These are phyloP conservation scores for Vicia sativa DNA, from an alignment of 306 rosid species.

Conservation along the genomic window DNA sequence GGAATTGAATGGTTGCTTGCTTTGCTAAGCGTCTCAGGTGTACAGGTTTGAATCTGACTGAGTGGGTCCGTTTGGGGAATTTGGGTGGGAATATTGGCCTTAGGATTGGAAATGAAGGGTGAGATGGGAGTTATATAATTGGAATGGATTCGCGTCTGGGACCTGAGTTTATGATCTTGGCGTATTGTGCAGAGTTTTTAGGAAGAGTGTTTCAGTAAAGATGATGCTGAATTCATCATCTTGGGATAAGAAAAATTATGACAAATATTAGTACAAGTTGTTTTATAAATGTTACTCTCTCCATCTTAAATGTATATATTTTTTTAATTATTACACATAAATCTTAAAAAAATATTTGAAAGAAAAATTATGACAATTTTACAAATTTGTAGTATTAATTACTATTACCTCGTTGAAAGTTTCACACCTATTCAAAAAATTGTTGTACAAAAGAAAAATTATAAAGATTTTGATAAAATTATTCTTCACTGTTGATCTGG, in stretches of 20 bases:
- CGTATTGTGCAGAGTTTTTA: conserved; percentile 38
- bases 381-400: no score
- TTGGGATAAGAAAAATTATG: not conserved
- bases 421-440: no score
- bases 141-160: conserved; percentile 23
- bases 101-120: conserved; percentile 20
- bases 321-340: no score
- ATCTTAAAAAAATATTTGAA: no score
- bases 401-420: no score
- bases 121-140: conserved; percentile 38
- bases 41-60: not conserved
- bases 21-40: conserved; percentile 38
- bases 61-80: conserved; percentile 38
- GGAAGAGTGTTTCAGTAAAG: conserved; percentile 30
- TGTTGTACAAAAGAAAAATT: no score
- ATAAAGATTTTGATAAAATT: no score
- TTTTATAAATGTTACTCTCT: no score
- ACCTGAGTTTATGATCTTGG: conserved; percentile 19
- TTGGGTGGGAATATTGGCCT: not conserved
- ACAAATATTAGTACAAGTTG: no score
- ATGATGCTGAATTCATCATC: not conserved
- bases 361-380: no score
- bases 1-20: not conserved
- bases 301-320: no score
- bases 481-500: no score